Evolutionary conservation across 148 eudicot genomes (phyloP).

Genomic region (Rheum nobile): DNA sequence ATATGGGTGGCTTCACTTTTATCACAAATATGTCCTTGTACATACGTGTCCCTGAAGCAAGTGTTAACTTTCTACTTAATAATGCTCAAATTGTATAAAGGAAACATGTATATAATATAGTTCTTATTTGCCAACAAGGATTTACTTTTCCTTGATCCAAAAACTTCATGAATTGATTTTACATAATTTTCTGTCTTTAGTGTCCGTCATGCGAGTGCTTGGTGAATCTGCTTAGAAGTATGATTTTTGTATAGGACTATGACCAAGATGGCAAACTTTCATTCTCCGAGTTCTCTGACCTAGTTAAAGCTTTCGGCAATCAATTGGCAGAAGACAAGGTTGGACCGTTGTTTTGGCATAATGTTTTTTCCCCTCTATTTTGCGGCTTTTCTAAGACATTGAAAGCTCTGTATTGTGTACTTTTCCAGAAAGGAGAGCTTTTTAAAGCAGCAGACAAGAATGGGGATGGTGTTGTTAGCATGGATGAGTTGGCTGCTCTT

Average conservation of each 20-base stretch:
- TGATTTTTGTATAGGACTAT: conserved; percentile 46
- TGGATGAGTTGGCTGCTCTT: conserved; percentile 87
- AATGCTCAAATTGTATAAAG: not conserved
- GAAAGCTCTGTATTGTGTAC: not conserved
- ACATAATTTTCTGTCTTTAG: not conserved
- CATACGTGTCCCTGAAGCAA: not conserved
- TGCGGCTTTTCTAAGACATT: conserved; percentile 2
- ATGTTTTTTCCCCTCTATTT: not conserved
- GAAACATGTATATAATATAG: not conserved
- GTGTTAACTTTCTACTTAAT: not conserved
- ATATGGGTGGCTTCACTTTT: not conserved
- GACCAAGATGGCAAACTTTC: conserved; percentile 75
- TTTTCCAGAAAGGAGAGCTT: conserved; percentile 74
- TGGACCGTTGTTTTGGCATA: not conserved
- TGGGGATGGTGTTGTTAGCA: conserved; percentile 73
- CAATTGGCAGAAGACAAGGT: conserved; percentile 75
- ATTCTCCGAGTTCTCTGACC: conserved; percentile 59
- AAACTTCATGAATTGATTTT: not conserved
- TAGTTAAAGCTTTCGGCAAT: conserved; percentile 85
- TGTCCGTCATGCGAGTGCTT: not conserved
- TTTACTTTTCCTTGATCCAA: not conserved
- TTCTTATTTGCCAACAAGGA: not conserved
- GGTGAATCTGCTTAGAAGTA: not conserved
- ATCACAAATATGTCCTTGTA: not conserved
- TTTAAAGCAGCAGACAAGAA: conserved; percentile 75